phyloP scores from a whole-genome alignment of 2,329 filamentous ascomycete genomes.

The Colletotrichum kahawae region DNA sequence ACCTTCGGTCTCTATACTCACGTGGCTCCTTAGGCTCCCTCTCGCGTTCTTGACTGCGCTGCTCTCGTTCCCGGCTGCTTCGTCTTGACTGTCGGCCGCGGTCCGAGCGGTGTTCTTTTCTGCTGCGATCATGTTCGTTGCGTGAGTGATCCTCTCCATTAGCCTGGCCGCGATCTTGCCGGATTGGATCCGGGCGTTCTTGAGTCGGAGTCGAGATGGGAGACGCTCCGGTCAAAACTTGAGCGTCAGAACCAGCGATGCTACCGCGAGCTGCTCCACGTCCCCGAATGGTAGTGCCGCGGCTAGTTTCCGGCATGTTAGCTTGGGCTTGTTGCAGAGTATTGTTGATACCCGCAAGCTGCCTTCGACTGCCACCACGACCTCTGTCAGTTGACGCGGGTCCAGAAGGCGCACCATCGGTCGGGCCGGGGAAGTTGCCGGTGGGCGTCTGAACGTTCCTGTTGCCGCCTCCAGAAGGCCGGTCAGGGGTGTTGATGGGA shows the following conservation, averaged over 20 bases:
- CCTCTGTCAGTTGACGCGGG: slow-evolving; percentile 39
- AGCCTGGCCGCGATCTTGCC: slow-evolving; percentile 38
- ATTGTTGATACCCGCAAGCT: slow-evolving; percentile 65
- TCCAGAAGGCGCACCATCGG: slow-evolving; percentile 24
- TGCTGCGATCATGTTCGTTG: slow-evolving; percentile 48
- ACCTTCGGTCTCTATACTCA: slow-evolving; percentile 50
- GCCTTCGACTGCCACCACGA: slow-evolving; percentile 44
- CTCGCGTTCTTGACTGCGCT: slow-evolving; percentile 49
- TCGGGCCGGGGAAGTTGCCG: slow-evolving; percentile 4
- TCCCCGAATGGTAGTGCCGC: slow-evolving; percentile 39
- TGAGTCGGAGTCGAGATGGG: slow-evolving; percentile 53
- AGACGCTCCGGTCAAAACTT: slow-evolving; percentile 60
- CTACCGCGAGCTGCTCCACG: slow-evolving; percentile 43
- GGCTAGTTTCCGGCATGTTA: slow-evolving; percentile 42
- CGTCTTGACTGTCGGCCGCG: slow-evolving; percentile 42
- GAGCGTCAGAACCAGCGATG: slow-evolving; percentile 59
- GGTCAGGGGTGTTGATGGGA: slow-evolving; percentile 35
- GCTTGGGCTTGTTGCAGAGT: slow-evolving; percentile 58
- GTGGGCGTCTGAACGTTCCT: slow-evolving; percentile 10
- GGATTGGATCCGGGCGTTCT: slow-evolving; percentile 52
- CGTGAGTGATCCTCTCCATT: slow-evolving; percentile 43
- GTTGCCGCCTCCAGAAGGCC: slow-evolving; percentile 18
- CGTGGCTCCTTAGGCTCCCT: slow-evolving; percentile 49
- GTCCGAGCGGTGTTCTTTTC: slow-evolving; percentile 48
- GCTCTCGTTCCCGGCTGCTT: slow-evolving; percentile 48